Evolutionary conservation across 441 rosid genomes (phyloP), one percentile per base, ranked within the genome.

Genomic region (Rhodomyrtus psidioides): DNA sequence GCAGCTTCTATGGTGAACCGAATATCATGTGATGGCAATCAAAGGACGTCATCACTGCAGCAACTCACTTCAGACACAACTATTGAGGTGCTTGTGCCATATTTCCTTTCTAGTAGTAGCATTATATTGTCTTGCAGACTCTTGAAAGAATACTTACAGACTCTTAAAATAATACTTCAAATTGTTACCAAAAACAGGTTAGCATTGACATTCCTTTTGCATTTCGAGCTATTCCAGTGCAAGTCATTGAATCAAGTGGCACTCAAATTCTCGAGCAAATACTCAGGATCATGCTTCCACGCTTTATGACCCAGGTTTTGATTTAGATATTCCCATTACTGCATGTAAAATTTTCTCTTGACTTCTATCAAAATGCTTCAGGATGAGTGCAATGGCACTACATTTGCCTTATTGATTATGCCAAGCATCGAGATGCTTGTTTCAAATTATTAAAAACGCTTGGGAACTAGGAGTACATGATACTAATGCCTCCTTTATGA

Each of bases 1-100:
- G 98, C 97, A 97, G 99, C 99, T 92, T 95, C 94, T 83, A 95
- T 96, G 98, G 94, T 93, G 90, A 97, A 97, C 86, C 91, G 56
- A 90, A 94, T 97, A 88, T 92, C 98, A 57, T 97, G 94, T 87
- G 94, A 85, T 81, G 87, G 87, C 90, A 89, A 74, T 58, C 83
- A 28, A 85, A 87, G 88, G 53, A 88, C 87, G 34, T 90, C 98
- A 54, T 86, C 86, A 58, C 88, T 90, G 84, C 96, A 93, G 86
- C 90, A 86, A 84, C 95, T 97, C 89, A 94, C 95, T 84, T 97
- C 98, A 21, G 98, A 97, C 90, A 95, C 98, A 88, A 91, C 95
- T 79, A 97, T 96, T 49, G 97, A 97, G 98, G 99, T 95, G 84
- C 55, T 86, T 24, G 75, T 57, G 42, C 74, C 59, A 70, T 65